These are phyloP conservation scores for Apiospora pterosperma DNA, from an alignment of 2,329 filamentous ascomycete genomes.

Conservation along the genomic window DNA sequence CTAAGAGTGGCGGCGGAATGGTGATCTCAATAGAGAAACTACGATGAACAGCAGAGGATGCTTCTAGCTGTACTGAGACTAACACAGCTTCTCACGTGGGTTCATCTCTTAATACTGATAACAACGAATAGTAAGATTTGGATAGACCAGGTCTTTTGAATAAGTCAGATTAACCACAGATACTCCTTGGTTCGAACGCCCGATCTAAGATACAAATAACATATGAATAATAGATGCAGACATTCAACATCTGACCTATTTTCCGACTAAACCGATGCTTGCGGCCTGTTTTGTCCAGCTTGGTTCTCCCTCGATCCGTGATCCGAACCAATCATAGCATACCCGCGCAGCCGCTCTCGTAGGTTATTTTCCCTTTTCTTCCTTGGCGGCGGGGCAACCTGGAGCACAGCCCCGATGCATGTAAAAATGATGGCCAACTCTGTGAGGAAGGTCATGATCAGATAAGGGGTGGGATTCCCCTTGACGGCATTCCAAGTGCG, in stretches of 20 bases:
- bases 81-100: no score
- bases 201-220: not conserved
- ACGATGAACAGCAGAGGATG: no score
- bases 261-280: not conserved
- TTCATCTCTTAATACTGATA: no score
- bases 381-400: not conserved
- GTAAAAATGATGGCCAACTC: constrained; percentile 10
- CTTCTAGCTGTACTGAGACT: no score
- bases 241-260: no score
- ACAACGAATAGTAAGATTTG: no score
- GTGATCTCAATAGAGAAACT: no score
- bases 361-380: not conserved
- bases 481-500: constrained; percentile 13
- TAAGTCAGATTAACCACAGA: no score
- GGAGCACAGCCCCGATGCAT: not conserved
- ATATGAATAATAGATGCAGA: not conserved
- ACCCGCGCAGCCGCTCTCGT: not conserved
- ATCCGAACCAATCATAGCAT: not conserved
- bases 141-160: no score
- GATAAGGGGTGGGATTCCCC: constrained; percentile 11
- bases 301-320: not conserved
- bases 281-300: not conserved
- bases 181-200: no score
- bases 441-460: constrained; percentile 12
- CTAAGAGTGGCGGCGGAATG: no score